Percentiles rank a stretch among this genome's conserved stretches.
phyloP scores from a whole-genome alignment of 2,329 filamentous ascomycete species.

The Neofusicoccum umdonicola region DNA sequence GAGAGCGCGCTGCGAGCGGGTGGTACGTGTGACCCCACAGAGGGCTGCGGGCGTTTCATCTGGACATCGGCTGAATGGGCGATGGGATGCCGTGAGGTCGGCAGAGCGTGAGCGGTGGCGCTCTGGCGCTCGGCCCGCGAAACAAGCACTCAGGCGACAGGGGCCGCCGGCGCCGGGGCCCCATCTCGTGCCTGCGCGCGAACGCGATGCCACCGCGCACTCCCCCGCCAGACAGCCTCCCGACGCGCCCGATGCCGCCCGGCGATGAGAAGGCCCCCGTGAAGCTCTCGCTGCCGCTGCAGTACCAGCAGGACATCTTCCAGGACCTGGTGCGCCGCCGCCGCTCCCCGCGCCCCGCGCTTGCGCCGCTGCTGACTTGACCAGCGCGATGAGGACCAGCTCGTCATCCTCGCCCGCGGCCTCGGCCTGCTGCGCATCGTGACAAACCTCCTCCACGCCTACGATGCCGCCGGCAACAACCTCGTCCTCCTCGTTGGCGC shows the following conservation, averaged over 20 bases:
- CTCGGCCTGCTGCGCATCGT: conserved; percentile 88
- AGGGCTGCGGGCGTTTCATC: neutral
- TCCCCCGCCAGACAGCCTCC: neutral
- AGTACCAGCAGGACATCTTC: conserved; percentile 95
- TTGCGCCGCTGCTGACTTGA: conserved; percentile 57
- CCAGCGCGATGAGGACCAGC: conserved; percentile 77
- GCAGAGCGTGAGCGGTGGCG: neutral
- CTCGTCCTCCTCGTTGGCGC: conserved; percentile 85
- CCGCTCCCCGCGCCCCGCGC: neutral
- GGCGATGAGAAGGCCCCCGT: conserved; percentile 56
- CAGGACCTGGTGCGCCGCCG: conserved; percentile 40
- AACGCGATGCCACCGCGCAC: conserved; percentile 4
- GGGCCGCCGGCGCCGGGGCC: neutral
- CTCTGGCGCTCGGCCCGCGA: neutral
- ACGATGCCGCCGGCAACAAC: conserved; percentile 94
- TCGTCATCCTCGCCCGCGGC: conserved; percentile 86
- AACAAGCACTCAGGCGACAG: neutral
- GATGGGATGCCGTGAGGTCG: neutral
- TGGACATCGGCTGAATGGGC: neutral
- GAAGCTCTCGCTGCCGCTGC: conserved; percentile 75
- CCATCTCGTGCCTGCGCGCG: neutral
- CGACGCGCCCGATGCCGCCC: conserved; percentile 31
- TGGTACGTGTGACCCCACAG: neutral
- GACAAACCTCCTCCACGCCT: conserved; percentile 94
- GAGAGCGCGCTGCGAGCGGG: neutral